These are phyloP conservation scores for Lasiodiplodia citricola DNA, from an alignment of 2,329 filamentous ascomycete genomes.

Conservation along the genomic window DNA sequence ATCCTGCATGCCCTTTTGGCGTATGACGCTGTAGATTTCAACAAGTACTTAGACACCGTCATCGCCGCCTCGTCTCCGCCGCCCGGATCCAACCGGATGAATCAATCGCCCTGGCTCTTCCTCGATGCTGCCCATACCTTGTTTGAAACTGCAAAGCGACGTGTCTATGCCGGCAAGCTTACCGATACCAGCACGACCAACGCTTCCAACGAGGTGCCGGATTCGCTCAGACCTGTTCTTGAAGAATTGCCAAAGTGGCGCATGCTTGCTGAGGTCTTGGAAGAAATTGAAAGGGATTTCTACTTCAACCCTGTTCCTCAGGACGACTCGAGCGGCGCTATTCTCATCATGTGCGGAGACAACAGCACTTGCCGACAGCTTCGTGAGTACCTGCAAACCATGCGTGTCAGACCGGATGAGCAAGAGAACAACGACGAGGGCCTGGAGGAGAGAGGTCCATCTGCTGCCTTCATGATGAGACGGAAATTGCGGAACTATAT, in stretches of 20 bases:
- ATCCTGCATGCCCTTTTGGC: slow-evolving; percentile 82
- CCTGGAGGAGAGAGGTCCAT: slow-evolving; percentile 62
- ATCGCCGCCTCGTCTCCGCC: slow-evolving; percentile 88
- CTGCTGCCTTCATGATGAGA: slow-evolving; percentile 87
- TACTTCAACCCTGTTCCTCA: slow-evolving; percentile 79
- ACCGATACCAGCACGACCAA: slow-evolving; percentile 55
- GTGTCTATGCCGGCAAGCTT: slow-evolving; percentile 81
- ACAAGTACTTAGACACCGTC: slow-evolving; percentile 93
- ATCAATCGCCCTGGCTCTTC: slow-evolving; percentile 94
- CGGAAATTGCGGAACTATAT: slow-evolving; percentile 85
- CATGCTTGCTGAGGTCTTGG: slow-evolving; percentile 83
- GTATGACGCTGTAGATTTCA: slow-evolving; percentile 88
- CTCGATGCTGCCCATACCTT: slow-evolving; percentile 93
- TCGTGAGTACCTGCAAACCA: slow-evolving; percentile 87
- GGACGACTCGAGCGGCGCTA: slow-evolving; percentile 88
- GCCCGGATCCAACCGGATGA: slow-evolving; percentile 84
- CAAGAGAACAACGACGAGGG: slow-evolving; percentile 53
- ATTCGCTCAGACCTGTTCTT: slow-evolving; percentile 77
- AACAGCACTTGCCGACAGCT: slow-evolving; percentile 85
- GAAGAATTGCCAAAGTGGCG: slow-evolving; percentile 97
- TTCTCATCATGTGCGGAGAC: slow-evolving; percentile 94
- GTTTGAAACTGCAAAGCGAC: slow-evolving; percentile 84
- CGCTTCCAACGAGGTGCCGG: slow-evolving; percentile 53
- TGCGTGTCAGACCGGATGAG: slow-evolving; percentile 70
- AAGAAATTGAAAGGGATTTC: slow-evolving; percentile 89